phyloP scores from a whole-genome alignment of 1,284 basidiomycete genomes.

The Leccinum subrobustum region DNA sequence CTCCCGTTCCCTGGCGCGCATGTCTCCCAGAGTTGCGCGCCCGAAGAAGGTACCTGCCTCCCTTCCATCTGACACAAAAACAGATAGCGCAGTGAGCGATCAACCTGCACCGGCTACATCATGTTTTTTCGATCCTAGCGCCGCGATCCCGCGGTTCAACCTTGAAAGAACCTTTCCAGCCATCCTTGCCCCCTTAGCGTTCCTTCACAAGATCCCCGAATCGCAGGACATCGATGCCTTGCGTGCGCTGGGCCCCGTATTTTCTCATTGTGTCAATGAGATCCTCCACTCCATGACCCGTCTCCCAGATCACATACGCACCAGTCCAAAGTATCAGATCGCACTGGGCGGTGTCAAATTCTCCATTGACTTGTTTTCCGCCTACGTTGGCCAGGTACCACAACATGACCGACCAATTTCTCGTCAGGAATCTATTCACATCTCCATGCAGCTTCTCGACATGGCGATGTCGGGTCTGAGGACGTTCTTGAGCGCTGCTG shows the following conservation, averaged over 20 bases:
- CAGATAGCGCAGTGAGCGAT: conserved; percentile 17
- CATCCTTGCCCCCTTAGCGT: conserved; percentile 26
- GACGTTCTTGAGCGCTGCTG: conserved; percentile 24
- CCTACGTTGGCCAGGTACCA: conserved; percentile 21
- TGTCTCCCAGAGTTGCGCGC: background rate
- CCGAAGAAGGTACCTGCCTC: background rate
- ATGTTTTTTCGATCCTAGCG: background rate
- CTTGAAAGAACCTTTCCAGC: conserved; percentile 34
- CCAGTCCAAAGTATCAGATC: conserved; percentile 23
- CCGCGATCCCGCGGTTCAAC: conserved; percentile 21
- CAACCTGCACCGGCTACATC: conserved; percentile 13
- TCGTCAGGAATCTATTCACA: conserved; percentile 16
- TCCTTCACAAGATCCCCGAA: conserved; percentile 23
- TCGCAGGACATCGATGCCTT: conserved; percentile 29
- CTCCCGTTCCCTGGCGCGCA: conserved; percentile 15
- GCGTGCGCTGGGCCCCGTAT: conserved; percentile 27
- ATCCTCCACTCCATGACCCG: conserved; percentile 29
- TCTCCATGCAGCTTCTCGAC: conserved; percentile 27
- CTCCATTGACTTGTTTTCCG: conserved; percentile 27
- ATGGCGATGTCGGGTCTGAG: conserved; percentile 29
- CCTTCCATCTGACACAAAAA: conserved; percentile 5
- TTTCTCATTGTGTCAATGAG: conserved; percentile 24
- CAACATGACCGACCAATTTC: conserved; percentile 1
- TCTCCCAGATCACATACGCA: conserved; percentile 23
- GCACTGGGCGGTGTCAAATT: conserved; percentile 24